A percentile compares a stretch with the other conserved stretches of the same genome.
Evolutionary conservation across 352 stramenopile genomes (phyloP).

Genomic region (Phytophthora syringae): DNA sequence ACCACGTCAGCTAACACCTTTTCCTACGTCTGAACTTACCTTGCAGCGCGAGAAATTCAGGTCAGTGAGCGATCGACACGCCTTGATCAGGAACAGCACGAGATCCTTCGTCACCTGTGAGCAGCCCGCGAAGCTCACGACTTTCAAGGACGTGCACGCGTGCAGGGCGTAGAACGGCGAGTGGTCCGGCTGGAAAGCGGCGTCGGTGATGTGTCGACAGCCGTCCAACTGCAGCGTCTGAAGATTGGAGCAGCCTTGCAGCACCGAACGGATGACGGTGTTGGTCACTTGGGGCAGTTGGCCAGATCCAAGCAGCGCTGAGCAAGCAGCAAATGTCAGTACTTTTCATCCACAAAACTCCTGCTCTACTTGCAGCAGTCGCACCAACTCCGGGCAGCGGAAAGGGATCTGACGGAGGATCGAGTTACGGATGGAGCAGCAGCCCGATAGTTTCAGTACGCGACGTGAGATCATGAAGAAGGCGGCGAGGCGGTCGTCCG

Average conservation of each 20-base stretch:
- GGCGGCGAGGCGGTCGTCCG: constrained; percentile 80
- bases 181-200: constrained; percentile 86
- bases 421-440: constrained; percentile 84
- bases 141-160: constrained; percentile 78
- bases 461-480: constrained; percentile 84
- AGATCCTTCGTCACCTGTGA: constrained; percentile 83
- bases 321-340: constrained; percentile 1
- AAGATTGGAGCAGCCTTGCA: constrained; percentile 79
- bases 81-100: constrained; percentile 80
- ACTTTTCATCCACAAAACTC: background rate
- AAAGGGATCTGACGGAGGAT: constrained; percentile 88
- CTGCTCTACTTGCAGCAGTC: background rate
- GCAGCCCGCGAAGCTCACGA: constrained; percentile 83
- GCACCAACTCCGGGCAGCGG: constrained; percentile 81
- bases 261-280: constrained; percentile 75
- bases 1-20: background rate
- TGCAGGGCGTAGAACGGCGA: constrained; percentile 71
- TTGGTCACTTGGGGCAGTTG: constrained; percentile 90
- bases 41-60: constrained; percentile 88
- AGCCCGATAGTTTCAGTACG: constrained; percentile 77
- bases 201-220: constrained; percentile 88
- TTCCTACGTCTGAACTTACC: constrained; percentile 29
- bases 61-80: constrained; percentile 75
- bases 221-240: constrained; percentile 85
- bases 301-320: constrained; percentile 85